These are phyloP conservation scores for Daldinia concentrica DNA, from an alignment of 495 filamentous ascomycete species.

Conservation along the genomic window DNA sequence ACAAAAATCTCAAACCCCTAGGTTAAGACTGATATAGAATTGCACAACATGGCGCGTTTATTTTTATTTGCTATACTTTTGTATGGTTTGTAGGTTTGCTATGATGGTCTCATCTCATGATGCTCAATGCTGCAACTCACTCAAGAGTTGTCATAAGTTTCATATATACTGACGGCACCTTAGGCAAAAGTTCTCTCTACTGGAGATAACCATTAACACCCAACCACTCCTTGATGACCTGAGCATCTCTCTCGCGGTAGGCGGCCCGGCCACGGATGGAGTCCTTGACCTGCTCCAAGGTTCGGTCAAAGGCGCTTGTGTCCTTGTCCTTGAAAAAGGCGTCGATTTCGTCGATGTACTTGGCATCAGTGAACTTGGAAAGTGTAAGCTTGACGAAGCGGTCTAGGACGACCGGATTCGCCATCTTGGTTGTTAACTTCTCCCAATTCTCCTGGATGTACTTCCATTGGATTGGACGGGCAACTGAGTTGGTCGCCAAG, in stretches of 20 bases:
- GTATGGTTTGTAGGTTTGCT: background rate
- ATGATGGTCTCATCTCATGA: background rate
- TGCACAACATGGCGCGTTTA: background rate
- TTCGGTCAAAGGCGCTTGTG: conserved; percentile 80
- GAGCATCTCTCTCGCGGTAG: conserved; percentile 78
- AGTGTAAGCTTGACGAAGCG: conserved; percentile 82
- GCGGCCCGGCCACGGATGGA: conserved; percentile 78
- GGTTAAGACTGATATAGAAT: no score
- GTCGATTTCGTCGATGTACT: conserved; percentile 78
- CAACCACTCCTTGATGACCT: conserved; percentile 75
- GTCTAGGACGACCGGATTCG: conserved; percentile 86
- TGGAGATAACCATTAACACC: conserved; percentile 65
- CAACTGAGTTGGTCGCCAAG: conserved; percentile 74
- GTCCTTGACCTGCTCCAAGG: conserved; percentile 79
- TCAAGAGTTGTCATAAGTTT: background rate
- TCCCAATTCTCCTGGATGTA: conserved; percentile 85
- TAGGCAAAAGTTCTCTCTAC: conserved; percentile 2
- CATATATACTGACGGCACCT: background rate
- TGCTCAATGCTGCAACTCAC: background rate
- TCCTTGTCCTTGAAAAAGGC: conserved; percentile 85
- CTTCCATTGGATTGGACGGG: conserved; percentile 78
- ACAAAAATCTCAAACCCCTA: no score
- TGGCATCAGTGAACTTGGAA: conserved; percentile 75
- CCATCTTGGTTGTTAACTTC: conserved; percentile 70
- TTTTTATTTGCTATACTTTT: background rate